Evolutionary conservation across 371 early-diverging fungal species (phyloP), one percentile per base, ranked within the genome.

Genomic region (Choanephora cucurbitarum): DNA sequence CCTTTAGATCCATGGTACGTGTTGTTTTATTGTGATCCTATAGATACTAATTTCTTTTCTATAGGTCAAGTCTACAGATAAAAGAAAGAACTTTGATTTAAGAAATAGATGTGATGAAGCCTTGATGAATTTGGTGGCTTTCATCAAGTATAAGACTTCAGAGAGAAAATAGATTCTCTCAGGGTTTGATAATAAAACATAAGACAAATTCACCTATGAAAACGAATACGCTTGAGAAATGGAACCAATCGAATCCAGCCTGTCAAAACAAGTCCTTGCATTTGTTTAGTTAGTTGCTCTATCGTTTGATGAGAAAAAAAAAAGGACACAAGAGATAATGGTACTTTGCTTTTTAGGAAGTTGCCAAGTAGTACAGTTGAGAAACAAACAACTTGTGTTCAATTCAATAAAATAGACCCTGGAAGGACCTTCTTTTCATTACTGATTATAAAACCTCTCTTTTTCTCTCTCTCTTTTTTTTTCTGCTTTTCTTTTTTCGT

Each of bases 21-120:
- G n/a, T n/a, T n/a, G n/a, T n/a, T n/a, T n/a, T n/a, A n/a, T n/a
- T n/a, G n/a, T n/a, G n/a, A n/a, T n/a, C n/a, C n/a, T n/a, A n/a
- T n/a, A n/a, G n/a, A n/a, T n/a, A n/a, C n/a, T n/a, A n/a, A n/a
- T n/a, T n/a, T n/a, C n/a, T 67, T 63, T 24, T 57, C 24, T 33
- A 34, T 61, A 86, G 74, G 70, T 73, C 39, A 88, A 87, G 67
- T 52, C 75, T 8, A 73, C 90, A n/a, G 94, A 94, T 60, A 80
- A 86, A 54, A 78, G 93, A 58, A 88, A 81, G 69, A 57, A 82
- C 42, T 74, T 79, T 52, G 86, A 82, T 47, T 72, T 93, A 24
- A 83, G 93, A 44, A 82, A 85, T 40, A 83, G 91, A 41, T 88
- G 80, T n/a, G 93, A 95, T 49, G 90, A 92, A 72, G 92, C 89